Evolutionary conservation across 202 grass and related monocot species (phyloP), one percentile per base, ranked within the genome.

Genomic region (Saccharum hybrid): DNA sequence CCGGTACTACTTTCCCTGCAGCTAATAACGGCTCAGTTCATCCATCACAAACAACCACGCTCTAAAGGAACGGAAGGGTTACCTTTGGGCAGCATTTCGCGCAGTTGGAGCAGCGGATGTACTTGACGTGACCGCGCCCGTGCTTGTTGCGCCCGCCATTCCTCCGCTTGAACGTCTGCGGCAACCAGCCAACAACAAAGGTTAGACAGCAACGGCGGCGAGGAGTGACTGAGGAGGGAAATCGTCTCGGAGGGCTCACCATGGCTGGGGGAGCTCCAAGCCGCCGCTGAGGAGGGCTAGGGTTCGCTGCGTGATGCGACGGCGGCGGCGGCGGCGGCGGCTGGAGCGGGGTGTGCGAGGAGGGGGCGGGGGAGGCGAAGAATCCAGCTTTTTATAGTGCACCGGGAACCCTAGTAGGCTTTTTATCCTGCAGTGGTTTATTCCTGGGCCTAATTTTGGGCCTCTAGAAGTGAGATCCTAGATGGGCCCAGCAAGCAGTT

Each of bases 91-190:
- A 93, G 87, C 94, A 96, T 61, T 96, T 96, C 59, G 88, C 93
- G 73, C 88, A 96, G 88, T 96, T 96, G 28, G 93, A 85, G 88
- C 93, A 96, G 63, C 82, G 87, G 82, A 85, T 82, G 77, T 82
- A 89, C 78, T 85, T 89, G 57, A 85, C 88, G 66, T 89, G 94
- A 72, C 94, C 94, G 59, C 94, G 94, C 30, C 91, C 89, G 39
- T 93, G 94, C 89, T 97, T 97, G 89, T 93, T 97, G 65, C 91
- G 90, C 3, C 94, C 94, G 21, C 94, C 91, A 69, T 97, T 97
- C 85, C 94, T 97, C 75, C 94, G 87, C 91, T 97, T 93, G 82
- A 93, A 93, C 22, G 94, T 91, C 94, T 97, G 76, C 74, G 28
- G 60, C 19, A 21, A 63, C 51, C 56, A 65, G 63, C 14, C 57